Evolutionary conservation across 2,329 filamentous ascomycete species (phyloP), one percentile per base, ranked within the genome.

Genomic region (Aaosphaeria pasadenensis): DNA sequence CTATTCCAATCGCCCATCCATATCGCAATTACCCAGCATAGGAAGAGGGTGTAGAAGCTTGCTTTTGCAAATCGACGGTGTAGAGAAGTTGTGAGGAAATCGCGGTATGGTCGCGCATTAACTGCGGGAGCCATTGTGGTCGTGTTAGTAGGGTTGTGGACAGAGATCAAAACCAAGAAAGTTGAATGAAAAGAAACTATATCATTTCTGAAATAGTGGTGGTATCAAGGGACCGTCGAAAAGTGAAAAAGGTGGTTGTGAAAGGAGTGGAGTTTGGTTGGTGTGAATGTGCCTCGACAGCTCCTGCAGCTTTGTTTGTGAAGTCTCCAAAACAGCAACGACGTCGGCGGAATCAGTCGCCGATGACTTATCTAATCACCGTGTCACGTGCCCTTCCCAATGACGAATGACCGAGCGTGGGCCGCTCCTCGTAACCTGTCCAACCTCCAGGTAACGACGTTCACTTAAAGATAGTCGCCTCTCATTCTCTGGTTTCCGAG

Each of bases 51-150:
- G 53, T 89, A 75, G 11, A 82, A 79, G 42, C 87, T 87, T 9
- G 89, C 90, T 54, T 85, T 85, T 43, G 87, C 86, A 72, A 96
- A 97, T 62, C 91, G 84, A 62, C 88, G 81, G 71, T 97, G 92
- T 55, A 96, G 77, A 45, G 88, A 86, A 43, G 92, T 91, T 52
- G 92, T 95, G 58, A 96, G 76, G 70, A 95, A 95, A 74, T 96
- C 89, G 77, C 90, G 87, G 73, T 96, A 95, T 69, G 81, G 78
- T 77, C 83, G 74, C 75, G 78, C 66, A 72, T 75, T 64, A 40
- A 53, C 46, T 48, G 53, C 49, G 40, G 55, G 52, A 44, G 63
- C 55, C 66, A 67, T 67, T 45, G 46, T 52, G 47, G 49, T 42
- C 13, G 48, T 31, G 33, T 36, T n/a, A n/a, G 33, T 36, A 9